Percentiles rank a stretch among this genome's conserved stretches.
These are phyloP conservation scores for Diaporthe aspalathi DNA, from an alignment of 2,329 filamentous ascomycete species.

Conservation along the genomic window DNA sequence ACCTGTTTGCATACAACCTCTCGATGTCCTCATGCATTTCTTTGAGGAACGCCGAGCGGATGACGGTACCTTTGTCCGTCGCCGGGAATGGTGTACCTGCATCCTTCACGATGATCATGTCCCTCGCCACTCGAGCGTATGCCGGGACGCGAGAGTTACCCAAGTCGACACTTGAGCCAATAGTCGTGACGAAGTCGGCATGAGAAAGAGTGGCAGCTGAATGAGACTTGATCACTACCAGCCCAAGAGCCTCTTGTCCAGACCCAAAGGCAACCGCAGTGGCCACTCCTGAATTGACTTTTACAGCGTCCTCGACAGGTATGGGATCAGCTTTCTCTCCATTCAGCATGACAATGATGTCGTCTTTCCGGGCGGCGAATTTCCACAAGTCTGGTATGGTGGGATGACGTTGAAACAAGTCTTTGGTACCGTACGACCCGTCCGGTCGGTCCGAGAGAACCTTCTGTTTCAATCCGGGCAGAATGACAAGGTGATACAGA, in stretches of 20 bases:
- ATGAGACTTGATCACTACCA: constrained; percentile 15
- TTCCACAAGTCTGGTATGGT: constrained; percentile 52
- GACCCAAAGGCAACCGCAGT: constrained; percentile 24
- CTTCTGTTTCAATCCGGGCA: not conserved
- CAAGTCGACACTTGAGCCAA: not conserved
- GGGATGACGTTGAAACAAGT: constrained; percentile 45
- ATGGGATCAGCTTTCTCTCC: constrained; percentile 50
- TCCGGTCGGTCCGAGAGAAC: constrained; percentile 24
- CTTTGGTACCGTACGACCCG: constrained; percentile 32
- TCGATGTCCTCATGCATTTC: constrained; percentile 3
- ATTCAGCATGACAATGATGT: constrained; percentile 52
- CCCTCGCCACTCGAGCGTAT: constrained; percentile 19
- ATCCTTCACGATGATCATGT: constrained; percentile 24
- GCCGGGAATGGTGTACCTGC: constrained; percentile 12
- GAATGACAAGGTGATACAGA: constrained; percentile 19
- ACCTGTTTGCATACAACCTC: not conserved
- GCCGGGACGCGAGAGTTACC: constrained; percentile 26
- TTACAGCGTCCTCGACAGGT: constrained; percentile 9
- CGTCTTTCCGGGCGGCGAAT: constrained; percentile 52
- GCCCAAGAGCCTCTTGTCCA: constrained; percentile 20
- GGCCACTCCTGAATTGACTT: not conserved
- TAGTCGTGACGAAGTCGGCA: not conserved
- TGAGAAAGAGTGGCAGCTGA: not conserved
- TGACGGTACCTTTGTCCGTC: constrained; percentile 25
- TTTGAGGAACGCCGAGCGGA: constrained; percentile 9